Evolutionary conservation across 2,329 filamentous ascomycete genomes (phyloP).

Genomic region (Sordariomycetes sp.): DNA sequence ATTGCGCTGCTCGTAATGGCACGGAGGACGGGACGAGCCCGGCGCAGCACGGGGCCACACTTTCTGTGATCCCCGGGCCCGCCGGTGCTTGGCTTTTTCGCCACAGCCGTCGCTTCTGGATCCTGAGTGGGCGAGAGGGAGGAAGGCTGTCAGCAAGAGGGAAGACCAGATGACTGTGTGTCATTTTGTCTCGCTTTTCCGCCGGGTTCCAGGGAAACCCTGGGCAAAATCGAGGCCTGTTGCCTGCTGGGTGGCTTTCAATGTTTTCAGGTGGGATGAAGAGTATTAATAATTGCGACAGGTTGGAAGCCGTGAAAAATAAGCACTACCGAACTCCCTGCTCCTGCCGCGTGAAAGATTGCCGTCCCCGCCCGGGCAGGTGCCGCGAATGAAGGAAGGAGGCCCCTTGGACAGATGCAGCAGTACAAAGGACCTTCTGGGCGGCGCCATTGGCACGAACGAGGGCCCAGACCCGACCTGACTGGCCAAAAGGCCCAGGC

Average conservation of each 20-base stretch:
- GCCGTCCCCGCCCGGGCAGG: background rate
- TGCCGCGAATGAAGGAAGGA: background rate
- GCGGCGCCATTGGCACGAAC: background rate
- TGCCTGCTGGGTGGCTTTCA: too few relatives aligned
- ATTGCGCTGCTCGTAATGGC: background rate
- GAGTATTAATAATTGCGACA: too few relatives aligned
- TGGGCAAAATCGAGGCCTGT: too few relatives aligned
- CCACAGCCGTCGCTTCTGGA: background rate
- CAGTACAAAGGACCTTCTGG: background rate
- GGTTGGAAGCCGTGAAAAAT: too few relatives aligned
- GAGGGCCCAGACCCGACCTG: background rate
- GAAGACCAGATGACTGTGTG: background rate
- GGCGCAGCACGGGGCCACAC: background rate
- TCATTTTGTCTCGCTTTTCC: background rate
- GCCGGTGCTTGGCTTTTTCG: background rate
- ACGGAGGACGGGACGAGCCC: background rate
- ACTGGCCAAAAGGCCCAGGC: background rate
- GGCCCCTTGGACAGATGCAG: background rate
- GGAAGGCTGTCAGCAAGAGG: background rate
- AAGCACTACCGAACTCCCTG: too few relatives aligned
- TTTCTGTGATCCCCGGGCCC: background rate
- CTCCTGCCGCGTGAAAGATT: background rate
- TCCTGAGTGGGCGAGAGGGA: background rate
- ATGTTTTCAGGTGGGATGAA: too few relatives aligned
- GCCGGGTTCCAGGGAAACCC: too few relatives aligned